Evolutionary conservation across 2,329 filamentous ascomycete genomes (phyloP).

Genomic region (Ophiocordyceps australis): DNA sequence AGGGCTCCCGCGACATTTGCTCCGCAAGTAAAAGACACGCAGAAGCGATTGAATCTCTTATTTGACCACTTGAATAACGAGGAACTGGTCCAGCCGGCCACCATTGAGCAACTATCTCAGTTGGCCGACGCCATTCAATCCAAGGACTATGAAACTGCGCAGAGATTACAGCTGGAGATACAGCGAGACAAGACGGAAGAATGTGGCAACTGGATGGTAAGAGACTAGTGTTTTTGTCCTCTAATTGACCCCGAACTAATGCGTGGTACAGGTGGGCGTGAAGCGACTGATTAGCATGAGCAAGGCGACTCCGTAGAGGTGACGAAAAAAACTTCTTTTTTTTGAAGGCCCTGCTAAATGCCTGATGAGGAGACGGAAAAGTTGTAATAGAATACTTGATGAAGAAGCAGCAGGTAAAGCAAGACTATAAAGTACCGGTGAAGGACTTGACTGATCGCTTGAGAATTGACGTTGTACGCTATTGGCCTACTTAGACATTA

Average conservation of each 20-base stretch:
- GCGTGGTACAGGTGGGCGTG: conserved; percentile 41
- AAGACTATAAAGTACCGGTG: too few relatives aligned
- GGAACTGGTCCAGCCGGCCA: conserved; percentile 69
- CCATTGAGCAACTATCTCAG: conserved; percentile 46
- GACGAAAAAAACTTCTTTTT: background rate
- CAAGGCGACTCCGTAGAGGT: conserved; percentile 43
- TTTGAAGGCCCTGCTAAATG: too few relatives aligned
- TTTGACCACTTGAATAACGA: conserved; percentile 97
- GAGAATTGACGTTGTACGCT: too few relatives aligned
- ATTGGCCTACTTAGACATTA: too few relatives aligned
- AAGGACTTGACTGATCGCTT: too few relatives aligned
- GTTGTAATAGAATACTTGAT: too few relatives aligned
- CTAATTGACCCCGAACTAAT: conserved; percentile 17
- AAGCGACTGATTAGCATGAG: conserved; percentile 68
- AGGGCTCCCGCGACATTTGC: conserved; percentile 78
- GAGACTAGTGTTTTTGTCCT: conserved; percentile 9
- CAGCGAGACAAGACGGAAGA: conserved; percentile 62
- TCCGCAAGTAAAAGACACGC: conserved; percentile 79
- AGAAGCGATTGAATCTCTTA: conserved; percentile 81
- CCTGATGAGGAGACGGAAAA: too few relatives aligned
- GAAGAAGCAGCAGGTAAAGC: too few relatives aligned
- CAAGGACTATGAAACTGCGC: conserved; percentile 51
- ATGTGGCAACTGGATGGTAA: conserved; percentile 77
- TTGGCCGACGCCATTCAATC: conserved; percentile 47
- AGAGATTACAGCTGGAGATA: conserved; percentile 54